Base-by-base conservation (phyloP, 2,329 filamentous ascomycete species). In the Chaetoscypha palmicola region DNA sequence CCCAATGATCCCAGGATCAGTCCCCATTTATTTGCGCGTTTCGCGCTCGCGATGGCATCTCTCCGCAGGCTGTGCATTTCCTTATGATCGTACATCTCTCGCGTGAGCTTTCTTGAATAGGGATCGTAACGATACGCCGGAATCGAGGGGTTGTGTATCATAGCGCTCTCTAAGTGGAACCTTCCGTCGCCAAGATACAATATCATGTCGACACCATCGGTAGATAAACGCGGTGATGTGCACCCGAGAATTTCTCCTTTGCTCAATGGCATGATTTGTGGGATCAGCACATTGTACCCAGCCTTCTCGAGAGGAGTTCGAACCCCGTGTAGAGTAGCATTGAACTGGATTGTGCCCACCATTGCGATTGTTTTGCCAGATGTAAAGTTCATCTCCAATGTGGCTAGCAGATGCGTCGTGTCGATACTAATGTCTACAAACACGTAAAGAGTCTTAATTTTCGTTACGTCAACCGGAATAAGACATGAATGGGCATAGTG, bases 341-440 rank as follows among this genome's bases (percentile, higher is more conserved):
- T 98, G 74, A 98, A 98, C 64, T 98, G 92, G 55, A 98, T 98
- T 0, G 92, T 98, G 37, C 92, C 91, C 12, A 98, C 91, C 55
- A 96, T 76, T 4, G 92, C 92, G 46, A 98, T 81, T 0, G 83
- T 91, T 67, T 92, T 94, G 2, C 86, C 86, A 0, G 82, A 68
- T 1, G 81, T 73, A 62, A 97, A 95, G 62, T 96, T 98, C 49
- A 88, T 81, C 61, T 89, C 84, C 36, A 98, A 73, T 0, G 90
- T 92, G 7, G 86, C 84, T 39, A 96, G 68, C 12, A 98, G 75
- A 64, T 98, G 92, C 10, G 79, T 70, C 0, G 87, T 86, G 65
- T 98, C 92, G 62, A 98, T 97, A 65, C 83, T 87, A 60, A 98
- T 98, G 64, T 95, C 90, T 44, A 98, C 92, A 62, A 98, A 98